These are phyloP conservation scores for Apostasia shenzhenica DNA, from an alignment of 106 monocot genomes.

Conservation along the genomic window DNA sequence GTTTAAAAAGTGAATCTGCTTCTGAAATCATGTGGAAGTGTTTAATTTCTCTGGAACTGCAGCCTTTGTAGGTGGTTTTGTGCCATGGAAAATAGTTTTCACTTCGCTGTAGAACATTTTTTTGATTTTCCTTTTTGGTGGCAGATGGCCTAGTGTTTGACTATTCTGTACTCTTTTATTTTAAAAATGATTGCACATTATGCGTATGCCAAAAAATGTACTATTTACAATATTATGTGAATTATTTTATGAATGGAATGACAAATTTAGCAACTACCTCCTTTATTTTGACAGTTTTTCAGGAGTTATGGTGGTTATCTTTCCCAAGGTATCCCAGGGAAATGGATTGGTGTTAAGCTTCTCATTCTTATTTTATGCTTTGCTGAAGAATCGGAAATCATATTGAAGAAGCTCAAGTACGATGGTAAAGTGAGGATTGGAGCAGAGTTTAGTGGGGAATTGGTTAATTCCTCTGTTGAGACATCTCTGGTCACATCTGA, in stretches of 20 bases:
- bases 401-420: slow-evolving; percentile 15
- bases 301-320: slow-evolving; percentile 22
- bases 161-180: not conserved
- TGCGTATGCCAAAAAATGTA: slow-evolving; percentile 1
- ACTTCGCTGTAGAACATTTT: too few species aligned
- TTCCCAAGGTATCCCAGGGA: slow-evolving; percentile 10
- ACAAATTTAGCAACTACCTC: not conserved
- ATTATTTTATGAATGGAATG: not conserved
- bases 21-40: too few species aligned
- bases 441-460: slow-evolving; percentile 2
- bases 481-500: slow-evolving; percentile 8
- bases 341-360: slow-evolving; percentile 53
- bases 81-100: too few species aligned
- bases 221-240: not conserved
- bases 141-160: not conserved
- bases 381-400: slow-evolving; percentile 52
- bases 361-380: slow-evolving; percentile 52
- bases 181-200: not conserved
- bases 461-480: slow-evolving; percentile 17
- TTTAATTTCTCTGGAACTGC: too few species aligned
- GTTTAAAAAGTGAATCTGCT: too few species aligned
- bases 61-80: too few species aligned
- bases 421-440: slow-evolving; percentile 4
- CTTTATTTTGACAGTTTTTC: slow-evolving; percentile 46
- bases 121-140: too few species aligned